Percentiles rank a stretch among this genome's conserved stretches.
phyloP scores from a whole-genome alignment of 768 basidiomycete species.

The Hypholoma sublateritium region DNA sequence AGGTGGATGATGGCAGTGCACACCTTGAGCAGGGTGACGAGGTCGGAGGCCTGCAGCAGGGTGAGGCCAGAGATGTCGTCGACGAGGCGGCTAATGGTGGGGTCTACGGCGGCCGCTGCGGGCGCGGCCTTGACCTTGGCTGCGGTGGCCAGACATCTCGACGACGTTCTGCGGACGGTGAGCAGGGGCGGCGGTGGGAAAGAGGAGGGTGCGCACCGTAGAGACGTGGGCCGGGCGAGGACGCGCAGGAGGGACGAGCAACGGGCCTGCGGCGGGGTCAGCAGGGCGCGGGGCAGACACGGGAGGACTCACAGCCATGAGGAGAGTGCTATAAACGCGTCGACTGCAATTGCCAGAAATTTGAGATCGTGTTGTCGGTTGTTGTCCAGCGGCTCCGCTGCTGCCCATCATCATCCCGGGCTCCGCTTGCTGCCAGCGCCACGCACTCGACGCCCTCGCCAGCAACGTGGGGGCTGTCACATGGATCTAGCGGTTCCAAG shows the following conservation, averaged over 20 bases:
- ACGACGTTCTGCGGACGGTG: conserved; percentile 31
- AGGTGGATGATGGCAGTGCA: conserved; percentile 11
- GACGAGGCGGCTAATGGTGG: conserved; percentile 79
- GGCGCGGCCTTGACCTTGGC: conserved; percentile 48
- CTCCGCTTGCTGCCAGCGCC: not conserved
- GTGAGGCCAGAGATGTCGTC: conserved; percentile 90
- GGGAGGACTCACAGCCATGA: conserved; percentile 42
- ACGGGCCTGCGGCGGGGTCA: conserved; percentile 35
- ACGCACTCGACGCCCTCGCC: not conserved
- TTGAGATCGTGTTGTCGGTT: conserved; percentile 36
- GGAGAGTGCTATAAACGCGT: conserved; percentile 22
- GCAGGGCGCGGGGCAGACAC: not conserved
- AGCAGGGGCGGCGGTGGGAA: conserved; percentile 1
- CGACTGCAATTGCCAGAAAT: conserved; percentile 29
- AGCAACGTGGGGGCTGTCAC: not conserved
- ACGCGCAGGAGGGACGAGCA: conserved; percentile 41
- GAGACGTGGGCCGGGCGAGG: conserved; percentile 38
- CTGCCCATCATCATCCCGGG: not conserved
- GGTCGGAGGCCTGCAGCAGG: conserved; percentile 91
- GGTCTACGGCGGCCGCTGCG: conserved; percentile 40
- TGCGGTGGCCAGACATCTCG: conserved; percentile 59
- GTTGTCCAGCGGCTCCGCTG: conserved; percentile 15
- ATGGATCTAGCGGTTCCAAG: not conserved
- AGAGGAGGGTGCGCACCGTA: conserved; percentile 28
- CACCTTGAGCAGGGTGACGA: conserved; percentile 90